Conservation (phyloP, 257 asterid species). For the Ilex asprella region DNA sequence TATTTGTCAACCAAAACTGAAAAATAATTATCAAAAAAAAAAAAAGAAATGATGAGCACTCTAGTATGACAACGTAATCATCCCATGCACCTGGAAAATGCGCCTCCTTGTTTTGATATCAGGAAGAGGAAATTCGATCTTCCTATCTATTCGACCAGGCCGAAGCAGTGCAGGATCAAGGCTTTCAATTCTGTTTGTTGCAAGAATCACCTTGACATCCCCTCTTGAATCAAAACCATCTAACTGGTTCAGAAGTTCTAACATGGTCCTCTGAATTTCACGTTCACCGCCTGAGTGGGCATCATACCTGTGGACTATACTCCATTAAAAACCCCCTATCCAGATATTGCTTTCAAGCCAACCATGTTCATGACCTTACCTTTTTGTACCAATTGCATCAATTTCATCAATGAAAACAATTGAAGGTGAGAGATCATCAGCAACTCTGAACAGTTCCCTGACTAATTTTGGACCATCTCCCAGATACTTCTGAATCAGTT, state of each 20-base stretch:
- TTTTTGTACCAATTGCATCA: conserved; percentile 87
- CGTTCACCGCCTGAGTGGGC: conserved; percentile 98
- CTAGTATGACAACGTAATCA: not conserved
- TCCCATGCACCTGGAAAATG: conserved; percentile 60
- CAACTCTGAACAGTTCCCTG: conserved; percentile 91
- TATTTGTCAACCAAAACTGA: not conserved
- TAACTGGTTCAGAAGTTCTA: conserved; percentile 78
- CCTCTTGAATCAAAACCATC: conserved; percentile 97
- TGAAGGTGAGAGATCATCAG: conserved; percentile 90
- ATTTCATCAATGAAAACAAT: conserved; percentile 92
- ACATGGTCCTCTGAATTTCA: conserved; percentile 94
- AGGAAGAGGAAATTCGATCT: conserved; percentile 86
- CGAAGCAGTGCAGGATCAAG: conserved; percentile 92
- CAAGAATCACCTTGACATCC: conserved; percentile 91
- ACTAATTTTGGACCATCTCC: conserved; percentile 98
- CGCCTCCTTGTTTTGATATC: conserved; percentile 86
- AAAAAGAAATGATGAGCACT: not conserved
- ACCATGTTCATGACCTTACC: conserved; percentile 29
- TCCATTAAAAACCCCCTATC: conserved; percentile 6
- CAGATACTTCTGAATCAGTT: conserved; percentile 77
- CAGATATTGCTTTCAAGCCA: conserved; percentile 2
- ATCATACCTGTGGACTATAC: conserved; percentile 47
- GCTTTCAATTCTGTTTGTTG: conserved; percentile 80
- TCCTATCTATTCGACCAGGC: conserved; percentile 89
- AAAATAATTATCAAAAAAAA: too few relatives aligned